Conservation (phyloP, 2,329 filamentous ascomycete species). For the Chaetomiaceae sp. region DNA sequence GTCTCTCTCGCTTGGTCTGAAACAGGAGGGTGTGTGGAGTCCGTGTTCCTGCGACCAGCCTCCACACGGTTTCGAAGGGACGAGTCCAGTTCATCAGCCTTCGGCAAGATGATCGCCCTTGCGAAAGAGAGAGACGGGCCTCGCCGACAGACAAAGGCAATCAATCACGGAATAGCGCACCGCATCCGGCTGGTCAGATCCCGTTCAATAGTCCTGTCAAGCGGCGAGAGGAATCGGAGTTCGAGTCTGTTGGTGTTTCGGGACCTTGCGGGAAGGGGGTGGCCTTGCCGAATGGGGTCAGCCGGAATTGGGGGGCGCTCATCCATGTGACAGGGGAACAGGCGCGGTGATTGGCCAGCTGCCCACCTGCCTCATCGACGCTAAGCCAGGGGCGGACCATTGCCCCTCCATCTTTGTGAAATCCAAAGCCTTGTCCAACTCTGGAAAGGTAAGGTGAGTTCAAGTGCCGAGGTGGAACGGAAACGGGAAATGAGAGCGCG, state of each 20-base stretch:
- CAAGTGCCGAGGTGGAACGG: no score
- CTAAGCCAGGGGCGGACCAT: conserved; percentile 4
- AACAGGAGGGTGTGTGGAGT: neutral
- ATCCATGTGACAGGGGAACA: conserved; percentile 14
- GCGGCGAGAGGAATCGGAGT: conserved; percentile 4
- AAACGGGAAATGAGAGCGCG: no score
- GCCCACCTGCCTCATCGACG: neutral
- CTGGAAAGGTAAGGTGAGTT: no score
- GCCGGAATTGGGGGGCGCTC: neutral
- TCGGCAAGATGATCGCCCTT: no score
- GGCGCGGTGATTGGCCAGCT: conserved; percentile 10
- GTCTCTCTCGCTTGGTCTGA: neutral
- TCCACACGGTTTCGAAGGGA: no score
- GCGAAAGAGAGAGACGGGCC: no score
- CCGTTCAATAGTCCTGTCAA: neutral
- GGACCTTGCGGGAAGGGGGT: conserved; percentile 10
- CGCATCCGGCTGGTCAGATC: neutral
- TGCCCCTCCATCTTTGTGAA: conserved; percentile 2
- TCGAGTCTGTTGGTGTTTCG: conserved; percentile 22
- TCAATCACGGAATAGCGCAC: neutral
- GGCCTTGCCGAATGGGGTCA: conserved; percentile 12
- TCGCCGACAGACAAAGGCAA: neutral
- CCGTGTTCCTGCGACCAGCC: neutral
- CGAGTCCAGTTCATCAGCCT: no score
- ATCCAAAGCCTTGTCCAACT: no score